Evolutionary conservation across 345 rosid genomes (phyloP), one percentile per base, ranked within the genome.

Genomic region (Linum lewisii): DNA sequence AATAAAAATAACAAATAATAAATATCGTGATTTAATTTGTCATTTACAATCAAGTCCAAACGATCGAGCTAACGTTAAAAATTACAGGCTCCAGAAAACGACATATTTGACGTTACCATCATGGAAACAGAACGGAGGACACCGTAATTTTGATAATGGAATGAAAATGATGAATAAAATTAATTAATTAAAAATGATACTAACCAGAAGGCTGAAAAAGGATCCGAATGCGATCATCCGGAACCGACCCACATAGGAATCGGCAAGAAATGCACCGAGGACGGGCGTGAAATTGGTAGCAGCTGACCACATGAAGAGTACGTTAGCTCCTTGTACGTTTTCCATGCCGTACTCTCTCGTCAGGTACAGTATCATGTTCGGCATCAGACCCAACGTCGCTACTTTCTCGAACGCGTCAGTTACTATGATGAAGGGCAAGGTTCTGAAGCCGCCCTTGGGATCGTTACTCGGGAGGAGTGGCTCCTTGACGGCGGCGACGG

Each of bases 351-450:
- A 88, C 8, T 79, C 84, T 63, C 56, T 53, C 3, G 77, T 78
- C 72, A 84, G 60, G 71, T 79, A 85, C 29, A 88, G 14, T 54
- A 82, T 78, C 94, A 88, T 85, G 68, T 76, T 85, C 4, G 85
- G 77, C 38, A 25, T 4, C 11, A 84, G 64, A 50, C 90, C 94
- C 14, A 19, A 9, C 57, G 68, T 79, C 3, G 90, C 94, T 57
- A 79, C 54, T 64, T 72, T 81, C 73, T 88, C 88, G 25, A 84
- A 72, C n/a, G 85, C 86, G 51, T 82, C 88, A 57, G 74, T 82
- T 42, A 69, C 94, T 56, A 86, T 63, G 58, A 86, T 84, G 59
- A 82, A 80, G 38, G 85, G 81, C 52, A 82, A 21, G 63, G 86
- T 80, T 62, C 63, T 44, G 49, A 82, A 15, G 51, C 77, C 83